A percentile compares a stretch with the other conserved stretches of the same genome.
Conservation (phyloP, 257 asterid genomes). For the Solanum chiquidenum region DNA sequence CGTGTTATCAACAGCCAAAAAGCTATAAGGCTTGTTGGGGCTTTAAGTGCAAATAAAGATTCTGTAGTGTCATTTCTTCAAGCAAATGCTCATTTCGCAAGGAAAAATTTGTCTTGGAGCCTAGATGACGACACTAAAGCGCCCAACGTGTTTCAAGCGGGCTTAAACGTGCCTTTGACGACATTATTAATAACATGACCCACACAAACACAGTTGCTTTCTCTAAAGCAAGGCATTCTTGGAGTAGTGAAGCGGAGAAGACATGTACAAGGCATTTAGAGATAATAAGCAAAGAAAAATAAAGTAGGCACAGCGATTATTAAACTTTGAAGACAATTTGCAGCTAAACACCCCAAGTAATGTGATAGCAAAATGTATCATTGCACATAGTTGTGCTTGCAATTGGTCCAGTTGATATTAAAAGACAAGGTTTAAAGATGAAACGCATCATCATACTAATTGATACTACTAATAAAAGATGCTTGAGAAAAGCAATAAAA, state of each 20-base stretch:
- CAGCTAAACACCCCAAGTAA: background rate
- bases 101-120: background rate
- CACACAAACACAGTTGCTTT: background rate
- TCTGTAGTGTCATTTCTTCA: background rate
- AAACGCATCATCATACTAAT: background rate
- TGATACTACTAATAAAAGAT: background rate
- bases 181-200: background rate
- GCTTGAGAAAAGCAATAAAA: slow-evolving; percentile 13
- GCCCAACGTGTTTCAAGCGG: background rate
- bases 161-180: background rate
- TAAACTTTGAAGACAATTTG: background rate
- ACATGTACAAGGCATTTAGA: background rate
- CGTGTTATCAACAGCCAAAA: background rate
- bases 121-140: background rate
- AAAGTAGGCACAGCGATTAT: background rate
- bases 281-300: background rate
- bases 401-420: background rate
- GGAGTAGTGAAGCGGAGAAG: background rate
- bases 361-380: background rate
- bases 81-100: background rate
- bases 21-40: background rate
- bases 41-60: background rate
- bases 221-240: background rate
- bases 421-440: background rate
- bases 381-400: background rate